Evolutionary conservation across 345 rosid genomes (phyloP).

Genomic region (Geranium brycei): DNA sequence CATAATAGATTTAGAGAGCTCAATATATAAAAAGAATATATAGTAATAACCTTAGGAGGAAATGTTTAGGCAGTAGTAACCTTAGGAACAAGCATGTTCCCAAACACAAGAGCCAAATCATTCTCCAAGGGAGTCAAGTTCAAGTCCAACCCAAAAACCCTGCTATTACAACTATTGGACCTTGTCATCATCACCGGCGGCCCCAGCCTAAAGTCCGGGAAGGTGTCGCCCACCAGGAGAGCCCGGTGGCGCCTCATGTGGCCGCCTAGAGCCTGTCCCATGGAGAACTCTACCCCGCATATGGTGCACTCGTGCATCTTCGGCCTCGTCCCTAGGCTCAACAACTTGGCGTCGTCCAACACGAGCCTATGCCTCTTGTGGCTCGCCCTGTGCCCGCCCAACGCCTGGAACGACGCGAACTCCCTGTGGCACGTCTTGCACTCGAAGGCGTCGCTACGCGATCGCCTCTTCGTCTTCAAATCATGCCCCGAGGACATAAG

Average conservation of each 20-base stretch:
- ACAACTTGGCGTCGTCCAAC: neutral
- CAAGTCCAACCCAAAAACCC: conserved; percentile 11
- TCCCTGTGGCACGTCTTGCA: conserved; percentile 31
- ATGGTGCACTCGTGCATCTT: conserved; percentile 16
- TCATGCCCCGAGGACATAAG: conserved; percentile 16
- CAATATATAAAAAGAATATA: too few species aligned
- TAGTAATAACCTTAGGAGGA: too few species aligned
- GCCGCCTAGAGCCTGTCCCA: conserved; percentile 20
- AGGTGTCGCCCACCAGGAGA: neutral
- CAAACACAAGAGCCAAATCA: conserved; percentile 12
- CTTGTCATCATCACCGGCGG: conserved; percentile 13
- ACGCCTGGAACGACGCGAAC: conserved; percentile 33
- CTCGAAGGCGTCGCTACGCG: conserved; percentile 6
- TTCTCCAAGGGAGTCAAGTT: conserved; percentile 18
- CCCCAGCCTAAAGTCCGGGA: neutral
- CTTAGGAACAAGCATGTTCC: conserved; percentile 13
- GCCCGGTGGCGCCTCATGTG: conserved; percentile 18
- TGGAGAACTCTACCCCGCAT: conserved; percentile 14
- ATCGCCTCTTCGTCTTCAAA: neutral
- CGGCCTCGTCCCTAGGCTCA: conserved; percentile 2
- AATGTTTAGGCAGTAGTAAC: conserved; percentile 1
- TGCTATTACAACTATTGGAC: conserved; percentile 10
- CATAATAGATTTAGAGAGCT: too few species aligned
- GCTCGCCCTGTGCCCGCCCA: conserved; percentile 43
- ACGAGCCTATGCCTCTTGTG: conserved; percentile 21